Base-by-base conservation (phyloP, 2,329 filamentous ascomycete species). In the Aspergillus phoenicis region DNA sequence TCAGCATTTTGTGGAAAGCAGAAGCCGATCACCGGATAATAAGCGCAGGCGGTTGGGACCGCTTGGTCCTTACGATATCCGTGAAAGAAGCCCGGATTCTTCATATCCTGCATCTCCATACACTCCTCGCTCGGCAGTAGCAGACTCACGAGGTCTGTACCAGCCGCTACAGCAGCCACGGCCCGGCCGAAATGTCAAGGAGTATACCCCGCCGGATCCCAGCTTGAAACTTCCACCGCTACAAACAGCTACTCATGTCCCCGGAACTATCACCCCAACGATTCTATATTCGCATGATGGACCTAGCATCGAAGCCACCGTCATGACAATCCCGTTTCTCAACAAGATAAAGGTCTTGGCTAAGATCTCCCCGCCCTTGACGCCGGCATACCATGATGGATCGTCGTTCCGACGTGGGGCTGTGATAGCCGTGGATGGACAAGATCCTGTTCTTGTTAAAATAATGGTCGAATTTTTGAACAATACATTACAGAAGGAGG, bases 401-500 rank as follows among this genome's bases (percentile, higher is more conserved):
- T 60, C 52, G 17, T 61, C 66, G 5, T 81, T 69, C 66, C 79
- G 81, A 6, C 85, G 93, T n/a, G 93, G 94, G 0, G 86, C 90
- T 0, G 85, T 97, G 39, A 88, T 98, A 63, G 89, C 91, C 0
- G 80, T 98, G 28, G 94, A 98, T 75, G 93, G 93, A 0, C 83
- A 89, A 17, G 85, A 89, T 60, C 74, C 79, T 1, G 81, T 84
- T 8, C 85, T 91, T 4, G 87, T 91, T 3, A 78, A 82, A 3
- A 83, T 85, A 17, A 85, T 97, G 20, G 84, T 89, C 58, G 81
- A 83, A 36, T 89, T 88, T 67, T 80, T 96, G 69, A 82, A 79
- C 60, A 81, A 78, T 60, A 79, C 78, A 45, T 74, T 89, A 49
- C 76, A 76, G 52, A 83, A 81, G 41, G 82, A 83, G 63, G 80